phyloP scores from a whole-genome alignment of 208 protist species.

The Crithidia bombi region DNA sequence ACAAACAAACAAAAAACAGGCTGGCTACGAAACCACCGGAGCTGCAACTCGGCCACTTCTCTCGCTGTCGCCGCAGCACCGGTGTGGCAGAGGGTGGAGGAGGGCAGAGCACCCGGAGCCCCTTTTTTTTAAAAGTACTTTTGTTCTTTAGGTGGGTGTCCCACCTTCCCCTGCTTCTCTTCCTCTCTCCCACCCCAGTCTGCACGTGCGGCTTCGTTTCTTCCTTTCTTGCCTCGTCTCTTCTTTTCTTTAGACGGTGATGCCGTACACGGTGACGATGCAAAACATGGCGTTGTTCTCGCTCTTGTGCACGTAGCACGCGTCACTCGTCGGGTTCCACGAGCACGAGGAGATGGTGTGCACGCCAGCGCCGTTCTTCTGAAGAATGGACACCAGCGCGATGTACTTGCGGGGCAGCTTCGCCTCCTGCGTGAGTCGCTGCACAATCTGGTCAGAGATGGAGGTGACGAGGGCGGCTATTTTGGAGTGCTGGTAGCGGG shows the following conservation, averaged over 20 bases:
- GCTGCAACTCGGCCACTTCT: too few species aligned
- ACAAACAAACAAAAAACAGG: too few species aligned
- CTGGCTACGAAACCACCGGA: too few species aligned
- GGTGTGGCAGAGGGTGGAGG: too few species aligned
- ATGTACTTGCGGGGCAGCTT: constrained; percentile 93
- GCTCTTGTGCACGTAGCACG: constrained; percentile 77
- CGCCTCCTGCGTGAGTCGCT: constrained; percentile 80
- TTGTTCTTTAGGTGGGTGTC: too few species aligned
- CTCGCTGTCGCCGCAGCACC: too few species aligned
- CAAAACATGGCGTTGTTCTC: constrained; percentile 89
- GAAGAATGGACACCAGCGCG: constrained; percentile 78
- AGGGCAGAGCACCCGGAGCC: too few species aligned
- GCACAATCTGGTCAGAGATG: constrained; percentile 79
- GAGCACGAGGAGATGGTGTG: constrained; percentile 82
- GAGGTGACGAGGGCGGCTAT: constrained; percentile 59
- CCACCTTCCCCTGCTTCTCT: too few species aligned
- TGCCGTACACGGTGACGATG: constrained; percentile 86
- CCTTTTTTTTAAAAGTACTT: neutral
- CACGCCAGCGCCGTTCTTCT: constrained; percentile 91
- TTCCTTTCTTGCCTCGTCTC: neutral
- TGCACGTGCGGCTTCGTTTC: too few species aligned
- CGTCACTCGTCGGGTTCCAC: constrained; percentile 90
- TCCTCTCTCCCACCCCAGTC: too few species aligned
- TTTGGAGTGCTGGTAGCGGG: constrained; percentile 73
- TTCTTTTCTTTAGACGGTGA: constrained; percentile 47